Conservation (phyloP, 2,329 filamentous ascomycete species). For the Aspergillus viridinutans region DNA sequence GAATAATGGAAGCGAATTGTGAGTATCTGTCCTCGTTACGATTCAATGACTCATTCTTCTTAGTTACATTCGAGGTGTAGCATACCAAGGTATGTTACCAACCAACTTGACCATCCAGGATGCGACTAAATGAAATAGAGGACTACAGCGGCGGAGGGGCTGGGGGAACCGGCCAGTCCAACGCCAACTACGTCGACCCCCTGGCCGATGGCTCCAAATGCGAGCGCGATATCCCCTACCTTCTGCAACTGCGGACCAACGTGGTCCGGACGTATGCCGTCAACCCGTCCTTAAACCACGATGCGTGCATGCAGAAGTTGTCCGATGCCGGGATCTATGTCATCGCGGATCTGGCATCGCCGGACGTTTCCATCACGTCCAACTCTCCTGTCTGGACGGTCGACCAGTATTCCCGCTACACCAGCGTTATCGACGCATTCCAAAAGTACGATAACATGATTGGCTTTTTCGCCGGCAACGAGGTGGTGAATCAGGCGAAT, state of each 20-base stretch:
- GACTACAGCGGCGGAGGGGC: conserved; percentile 35
- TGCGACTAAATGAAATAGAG: conserved; percentile 10
- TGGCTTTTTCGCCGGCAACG: conserved; percentile 98
- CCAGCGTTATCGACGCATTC: conserved; percentile 74
- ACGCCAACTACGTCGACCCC: conserved; percentile 69
- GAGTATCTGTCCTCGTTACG: conserved; percentile 20
- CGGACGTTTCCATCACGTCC: conserved; percentile 78
- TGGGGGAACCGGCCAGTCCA: conserved; percentile 6
- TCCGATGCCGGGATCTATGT: conserved; percentile 89
- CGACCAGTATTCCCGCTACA: conserved; percentile 75
- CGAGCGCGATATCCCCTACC: conserved; percentile 78
- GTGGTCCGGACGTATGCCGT: conserved; percentile 93
- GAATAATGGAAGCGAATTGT: conserved; percentile 72
- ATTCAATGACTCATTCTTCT: background rate
- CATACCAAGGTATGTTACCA: conserved; percentile 67
- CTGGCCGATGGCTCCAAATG: conserved; percentile 68
- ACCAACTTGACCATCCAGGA: background rate
- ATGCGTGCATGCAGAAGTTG: conserved; percentile 77
- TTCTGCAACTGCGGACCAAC: conserved; percentile 79
- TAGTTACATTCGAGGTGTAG: conserved; percentile 83
- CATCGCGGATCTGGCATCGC: conserved; percentile 83
- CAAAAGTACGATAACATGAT: conserved; percentile 83
- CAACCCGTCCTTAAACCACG: conserved; percentile 73
- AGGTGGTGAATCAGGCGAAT: conserved; percentile 83
- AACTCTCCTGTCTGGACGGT: conserved; percentile 73